These are phyloP conservation scores for Sporothrix variecibatus DNA, from an alignment of 2,329 filamentous ascomycete genomes.

Conservation along the genomic window DNA sequence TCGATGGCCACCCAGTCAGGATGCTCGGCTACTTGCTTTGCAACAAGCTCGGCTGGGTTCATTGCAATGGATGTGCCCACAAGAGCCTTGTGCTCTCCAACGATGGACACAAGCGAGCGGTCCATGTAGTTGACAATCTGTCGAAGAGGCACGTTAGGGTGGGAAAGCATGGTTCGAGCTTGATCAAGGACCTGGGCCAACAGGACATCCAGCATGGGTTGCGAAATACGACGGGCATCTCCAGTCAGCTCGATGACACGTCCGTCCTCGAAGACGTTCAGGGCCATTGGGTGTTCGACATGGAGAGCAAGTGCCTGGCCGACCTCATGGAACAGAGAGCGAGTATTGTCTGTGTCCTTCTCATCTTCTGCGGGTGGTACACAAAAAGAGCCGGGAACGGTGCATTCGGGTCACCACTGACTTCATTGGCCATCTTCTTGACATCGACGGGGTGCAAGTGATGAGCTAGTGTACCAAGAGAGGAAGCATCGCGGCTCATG, in stretches of 20 bases:
- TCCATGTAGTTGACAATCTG: constrained; percentile 27
- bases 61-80: constrained; percentile 24
- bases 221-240: constrained; percentile 31
- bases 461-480: constrained; percentile 26
- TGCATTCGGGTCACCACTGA: constrained; percentile 28
- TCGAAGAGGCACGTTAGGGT: constrained; percentile 28
- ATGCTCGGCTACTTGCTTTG: constrained; percentile 47
- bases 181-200: constrained; percentile 33
- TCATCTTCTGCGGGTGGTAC: constrained; percentile 30
- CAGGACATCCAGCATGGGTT: constrained; percentile 32
- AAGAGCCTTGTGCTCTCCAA: not conserved
- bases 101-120: constrained; percentile 25
- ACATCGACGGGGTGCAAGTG: constrained; percentile 34
- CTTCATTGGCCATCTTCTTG: constrained; percentile 33
- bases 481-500: constrained; percentile 28
- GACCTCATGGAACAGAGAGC: constrained; percentile 35
- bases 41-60: constrained; percentile 37
- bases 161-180: constrained; percentile 29
- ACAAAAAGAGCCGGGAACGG: constrained; percentile 35
- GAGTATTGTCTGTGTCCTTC: not conserved
- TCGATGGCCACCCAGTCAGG: constrained; percentile 60
- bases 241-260: constrained; percentile 33
- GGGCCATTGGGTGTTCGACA: constrained; percentile 45
- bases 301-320: constrained; percentile 40
- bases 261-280: constrained; percentile 40